Evolutionary conservation across 306 rosid species (phyloP), one percentile per base, ranked within the genome.

Genomic region (Medicago arabica): DNA sequence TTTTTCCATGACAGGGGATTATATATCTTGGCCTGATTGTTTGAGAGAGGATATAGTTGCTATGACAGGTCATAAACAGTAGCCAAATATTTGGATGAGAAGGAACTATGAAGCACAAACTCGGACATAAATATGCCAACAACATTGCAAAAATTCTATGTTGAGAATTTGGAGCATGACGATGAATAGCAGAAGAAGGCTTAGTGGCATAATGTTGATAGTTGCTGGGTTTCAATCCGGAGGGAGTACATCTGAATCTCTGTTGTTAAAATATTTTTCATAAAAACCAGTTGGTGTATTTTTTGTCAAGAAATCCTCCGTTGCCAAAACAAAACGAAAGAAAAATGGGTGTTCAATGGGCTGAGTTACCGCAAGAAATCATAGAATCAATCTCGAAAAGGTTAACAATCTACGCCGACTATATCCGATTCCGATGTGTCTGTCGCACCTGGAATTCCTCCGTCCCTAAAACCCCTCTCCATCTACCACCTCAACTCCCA

Each of bases 401-500:
- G 6, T 1, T 53, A 3, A 53, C 59, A 8, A 53, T 17, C 25
- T 53, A 53, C 59, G 0, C 5, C 25, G 59, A 53, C 11, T 53
- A 53, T 53, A 23, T 53, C 25, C 25, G 59, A 53, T 53, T 53
- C 13, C 59, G 59, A 53, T 53, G 25, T 19, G 59, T 17, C 1
- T 53, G 59, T 8, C 25, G 59, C 25, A 17, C 5, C 6, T 53
- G 59, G 59, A 53, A 53, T 53, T 53, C 59, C 12, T 53, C 2
- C 1, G 12, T 53, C 2, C 59, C 59, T 12, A 17, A 17, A 53
- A 53, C 12, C 12, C 59, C 59, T 8, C 59, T 53, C 25, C 59
- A 83, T 69, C 94, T 91, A 18, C 89, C 89, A 41, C 88, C 87
- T 15, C 94, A 91, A 55, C 88, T 84, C 50, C 97, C 97, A 0